These are phyloP conservation scores for Acer saccharum DNA, from an alignment of 345 rosid species.

Conservation along the genomic window DNA sequence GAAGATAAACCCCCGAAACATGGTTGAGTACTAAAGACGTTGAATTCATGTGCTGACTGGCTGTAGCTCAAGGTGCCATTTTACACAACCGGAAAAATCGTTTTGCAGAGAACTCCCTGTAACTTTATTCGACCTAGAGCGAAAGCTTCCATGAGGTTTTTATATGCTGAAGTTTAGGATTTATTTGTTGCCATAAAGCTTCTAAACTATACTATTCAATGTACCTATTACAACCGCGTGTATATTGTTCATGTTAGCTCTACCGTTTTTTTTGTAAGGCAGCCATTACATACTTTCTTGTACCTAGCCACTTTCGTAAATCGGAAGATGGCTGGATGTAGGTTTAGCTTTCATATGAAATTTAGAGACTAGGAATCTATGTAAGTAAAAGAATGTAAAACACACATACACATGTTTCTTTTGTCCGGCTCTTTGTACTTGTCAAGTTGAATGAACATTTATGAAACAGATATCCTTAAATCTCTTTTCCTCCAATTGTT, in stretches of 20 bases:
- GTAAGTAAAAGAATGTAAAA: neutral
- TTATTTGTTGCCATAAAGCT: neutral
- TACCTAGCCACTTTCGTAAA: neutral
- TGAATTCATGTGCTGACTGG: constrained; percentile 1
- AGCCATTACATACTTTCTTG: neutral
- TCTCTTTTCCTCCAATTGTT: neutral
- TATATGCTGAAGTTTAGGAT: constrained; percentile 1
- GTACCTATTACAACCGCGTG: neutral
- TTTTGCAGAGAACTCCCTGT: neutral
- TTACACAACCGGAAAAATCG: neutral
- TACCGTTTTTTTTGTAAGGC: neutral
- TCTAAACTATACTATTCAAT: neutral
- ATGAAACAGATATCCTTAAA: neutral
- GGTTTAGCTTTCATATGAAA: neutral
- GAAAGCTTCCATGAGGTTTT: neutral
- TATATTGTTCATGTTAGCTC: neutral
- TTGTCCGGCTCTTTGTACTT: neutral
- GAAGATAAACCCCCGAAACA: constrained; percentile 18
- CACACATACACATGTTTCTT: neutral
- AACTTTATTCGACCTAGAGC: neutral
- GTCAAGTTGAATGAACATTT: neutral
- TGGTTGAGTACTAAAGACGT: neutral
- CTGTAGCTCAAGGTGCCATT: constrained; percentile 1
- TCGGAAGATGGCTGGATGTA: neutral
- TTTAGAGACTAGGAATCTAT: neutral